A percentile compares a stretch with the other conserved stretches of the same genome.
phyloP scores from a whole-genome alignment of 192 early-diverging fungal species.

The Spinellus fusiger region DNA sequence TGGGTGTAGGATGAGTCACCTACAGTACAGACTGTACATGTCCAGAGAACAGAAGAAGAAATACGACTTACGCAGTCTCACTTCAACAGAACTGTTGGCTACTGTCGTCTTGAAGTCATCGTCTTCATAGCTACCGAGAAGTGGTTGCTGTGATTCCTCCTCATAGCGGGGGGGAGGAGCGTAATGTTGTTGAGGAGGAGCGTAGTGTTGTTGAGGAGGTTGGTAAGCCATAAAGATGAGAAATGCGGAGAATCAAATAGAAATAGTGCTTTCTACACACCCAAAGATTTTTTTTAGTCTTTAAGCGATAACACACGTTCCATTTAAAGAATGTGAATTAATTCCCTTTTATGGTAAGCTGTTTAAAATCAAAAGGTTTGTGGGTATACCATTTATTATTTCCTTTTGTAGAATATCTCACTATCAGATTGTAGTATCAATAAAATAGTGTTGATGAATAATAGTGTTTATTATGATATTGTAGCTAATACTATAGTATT shows the following conservation, averaged over 20 bases:
- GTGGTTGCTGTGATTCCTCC: slow-evolving; percentile 16
- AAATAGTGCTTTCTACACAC: background rate
- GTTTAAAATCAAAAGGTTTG: no score
- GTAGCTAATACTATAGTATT: no score
- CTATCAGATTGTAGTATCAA: no score
- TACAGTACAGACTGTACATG: background rate
- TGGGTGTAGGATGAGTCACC: background rate
- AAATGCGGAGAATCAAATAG: background rate
- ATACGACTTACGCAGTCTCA: slow-evolving; percentile 23
- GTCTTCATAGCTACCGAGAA: slow-evolving; percentile 8
- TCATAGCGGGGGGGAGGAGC: slow-evolving; percentile 28
- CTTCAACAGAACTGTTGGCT: slow-evolving; percentile 20
- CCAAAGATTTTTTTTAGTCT: no score
- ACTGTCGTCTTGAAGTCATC: slow-evolving; percentile 26
- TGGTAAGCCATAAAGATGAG: background rate
- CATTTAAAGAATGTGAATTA: no score
- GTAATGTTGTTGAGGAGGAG: slow-evolving; percentile 7
- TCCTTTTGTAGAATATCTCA: no score
- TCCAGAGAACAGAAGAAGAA: background rate
- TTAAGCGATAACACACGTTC: slow-evolving; percentile 1
- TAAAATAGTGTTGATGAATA: background rate
- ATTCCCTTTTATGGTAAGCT: no score
- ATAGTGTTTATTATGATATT: no score
- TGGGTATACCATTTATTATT: no score
- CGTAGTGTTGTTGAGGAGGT: slow-evolving; percentile 7